A percentile compares a stretch with the other conserved stretches of the same genome.
These are phyloP conservation scores for Pythium rishiriense DNA, from an alignment of 352 stramenopile genomes.

Conservation along the genomic window DNA sequence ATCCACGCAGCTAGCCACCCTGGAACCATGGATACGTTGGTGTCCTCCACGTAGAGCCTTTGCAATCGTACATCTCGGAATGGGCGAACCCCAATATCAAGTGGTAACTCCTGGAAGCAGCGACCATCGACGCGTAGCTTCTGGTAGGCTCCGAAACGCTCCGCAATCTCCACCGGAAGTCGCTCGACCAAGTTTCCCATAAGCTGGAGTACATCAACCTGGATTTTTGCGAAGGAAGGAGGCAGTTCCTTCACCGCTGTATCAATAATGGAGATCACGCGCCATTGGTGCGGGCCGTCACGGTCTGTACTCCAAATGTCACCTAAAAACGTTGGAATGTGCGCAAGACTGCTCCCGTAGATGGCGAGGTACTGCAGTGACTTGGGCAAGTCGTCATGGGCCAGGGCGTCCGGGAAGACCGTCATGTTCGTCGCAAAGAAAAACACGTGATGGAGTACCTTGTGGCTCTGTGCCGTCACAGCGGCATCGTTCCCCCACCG, in stretches of 20 bases:
- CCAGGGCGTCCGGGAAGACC: background rate
- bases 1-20: no score
- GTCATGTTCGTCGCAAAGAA: conserved; percentile 4
- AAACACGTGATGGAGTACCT: background rate
- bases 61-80: background rate
- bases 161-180: background rate
- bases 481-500: conserved; percentile 7
- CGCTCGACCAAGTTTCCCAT: background rate
- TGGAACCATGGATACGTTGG: conserved; percentile 1
- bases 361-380: conserved; percentile 2
- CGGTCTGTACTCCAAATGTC: background rate
- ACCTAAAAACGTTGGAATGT: background rate
- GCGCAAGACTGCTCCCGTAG: conserved; percentile 4
- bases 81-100: background rate
- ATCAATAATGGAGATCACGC: conserved; percentile 3
- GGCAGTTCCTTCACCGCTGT: background rate
- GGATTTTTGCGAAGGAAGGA: background rate
- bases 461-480: background rate
- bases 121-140: background rate
- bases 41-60: background rate
- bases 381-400: conserved; percentile 4
- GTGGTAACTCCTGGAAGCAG: background rate
- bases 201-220: background rate
- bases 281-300: background rate
- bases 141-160: background rate